These are phyloP conservation scores for Voacanga thouarsii DNA, from an alignment of 257 asterid genomes.

Conservation along the genomic window DNA sequence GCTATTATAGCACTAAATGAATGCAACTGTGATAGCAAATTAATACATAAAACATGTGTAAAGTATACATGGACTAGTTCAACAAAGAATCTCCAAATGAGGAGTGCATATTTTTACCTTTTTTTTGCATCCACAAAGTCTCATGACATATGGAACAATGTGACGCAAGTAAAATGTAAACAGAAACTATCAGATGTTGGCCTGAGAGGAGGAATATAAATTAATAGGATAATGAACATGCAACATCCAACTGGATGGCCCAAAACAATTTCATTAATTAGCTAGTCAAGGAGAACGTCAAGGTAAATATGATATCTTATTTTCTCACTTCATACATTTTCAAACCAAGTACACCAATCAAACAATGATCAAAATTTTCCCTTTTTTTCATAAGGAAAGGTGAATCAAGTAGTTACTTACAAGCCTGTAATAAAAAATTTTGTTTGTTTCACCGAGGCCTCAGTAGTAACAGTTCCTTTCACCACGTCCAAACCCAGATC, in stretches of 20 bases:
- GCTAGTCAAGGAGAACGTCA: neutral
- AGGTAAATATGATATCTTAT: neutral
- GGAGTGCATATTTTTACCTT: neutral
- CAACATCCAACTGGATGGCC: neutral
- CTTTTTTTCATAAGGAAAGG: conserved; percentile 6
- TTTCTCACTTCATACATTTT: neutral
- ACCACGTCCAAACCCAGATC: conserved; percentile 90
- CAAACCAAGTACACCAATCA: neutral
- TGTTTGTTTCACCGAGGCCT: conserved; percentile 69
- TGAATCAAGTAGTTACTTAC: conserved; percentile 40
- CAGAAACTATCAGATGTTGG: neutral
- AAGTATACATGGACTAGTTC: neutral
- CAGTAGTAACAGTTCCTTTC: conserved; percentile 88
- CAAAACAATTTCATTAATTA: neutral
- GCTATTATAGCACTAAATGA: neutral
- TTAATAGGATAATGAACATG: neutral
- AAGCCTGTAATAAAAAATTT: conserved; percentile 64
- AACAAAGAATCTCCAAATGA: neutral
- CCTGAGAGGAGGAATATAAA: neutral
- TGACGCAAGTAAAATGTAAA: neutral
- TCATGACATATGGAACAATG: neutral
- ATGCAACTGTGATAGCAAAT: neutral
- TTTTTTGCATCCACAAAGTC: neutral
- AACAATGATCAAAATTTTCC: neutral
- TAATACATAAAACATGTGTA: neutral